Base-by-base conservation (phyloP, 768 basidiomycete species). In the Phlegmacium glaucopus region DNA sequence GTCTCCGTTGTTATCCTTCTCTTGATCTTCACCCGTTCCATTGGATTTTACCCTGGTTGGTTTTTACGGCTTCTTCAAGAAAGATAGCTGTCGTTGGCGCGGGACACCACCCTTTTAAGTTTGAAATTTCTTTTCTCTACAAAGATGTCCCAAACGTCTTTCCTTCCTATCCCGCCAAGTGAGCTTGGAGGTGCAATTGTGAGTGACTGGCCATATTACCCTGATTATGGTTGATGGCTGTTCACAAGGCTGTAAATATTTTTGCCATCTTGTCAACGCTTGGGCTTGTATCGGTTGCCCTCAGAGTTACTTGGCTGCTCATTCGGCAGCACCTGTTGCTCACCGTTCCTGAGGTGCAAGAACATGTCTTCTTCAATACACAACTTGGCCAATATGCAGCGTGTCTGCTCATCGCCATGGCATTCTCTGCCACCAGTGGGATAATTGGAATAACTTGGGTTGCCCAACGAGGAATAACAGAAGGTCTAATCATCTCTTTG, bases 361-460 rank as follows among this genome's bases (percentile, higher is more conserved):
- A 81, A 61, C 77, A 74, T 35, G 66, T 79, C 49, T 87, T 88
- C 63, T 86, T 89, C 63, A 74, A 76, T 47, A 85, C 85, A 6
- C 85, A 85, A 52, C 74, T 87, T 11, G 87, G 87, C 1, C 75
- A 77, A 42, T 87, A 87, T 60, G 75, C 78, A n/a, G 72, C 70
- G 32, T 85, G 79, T 56, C 69, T 90, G 47, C 68, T 87, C 50
- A 53, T 82, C 22, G 75, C 76, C 50, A 82, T 87, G 60, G 65
- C 78, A 44, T 65, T 82, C 58, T 77, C 67, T 47, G 72, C 75
- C 27, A 43, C 71, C 12, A 71, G 81, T 44, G 83, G 81, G 32
- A 61, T 84, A 8, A 70, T 87, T 41, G 73, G 75, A 28, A 53
- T 82, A 41, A 57, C 63, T 26, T 87, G 83, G 80, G 42, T 77